Evolutionary conservation across 768 basidiomycete species (phyloP).

Genomic region (Lactifluus volemus): DNA sequence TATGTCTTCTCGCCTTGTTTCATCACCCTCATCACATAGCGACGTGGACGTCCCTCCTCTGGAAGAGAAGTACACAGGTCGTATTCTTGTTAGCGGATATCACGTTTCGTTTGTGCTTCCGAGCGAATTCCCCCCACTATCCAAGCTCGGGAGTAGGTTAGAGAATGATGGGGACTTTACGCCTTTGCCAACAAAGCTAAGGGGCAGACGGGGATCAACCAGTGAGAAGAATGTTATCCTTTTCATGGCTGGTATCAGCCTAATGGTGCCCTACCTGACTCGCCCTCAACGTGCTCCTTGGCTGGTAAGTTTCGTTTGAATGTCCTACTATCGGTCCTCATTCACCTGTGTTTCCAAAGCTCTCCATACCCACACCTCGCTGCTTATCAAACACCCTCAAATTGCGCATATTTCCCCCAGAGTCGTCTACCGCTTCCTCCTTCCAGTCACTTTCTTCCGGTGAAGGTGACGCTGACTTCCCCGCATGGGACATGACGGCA

Average conservation of each 20-base stretch:
- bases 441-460: no score
- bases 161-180: conserved; percentile 13
- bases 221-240: conserved; percentile 53
- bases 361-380: conserved; percentile 30
- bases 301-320: conserved; percentile 37
- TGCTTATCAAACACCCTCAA: conserved; percentile 60
- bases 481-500: conserved; percentile 55
- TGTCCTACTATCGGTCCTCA: background rate
- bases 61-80: conserved; percentile 63
- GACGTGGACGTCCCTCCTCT: conserved; percentile 33
- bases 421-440: no score
- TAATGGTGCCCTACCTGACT: conserved; percentile 62
- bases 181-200: conserved; percentile 12
- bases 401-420: conserved; percentile 55
- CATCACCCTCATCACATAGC: conserved; percentile 28
- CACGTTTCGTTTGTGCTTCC: conserved; percentile 70
- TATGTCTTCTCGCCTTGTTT: conserved; percentile 29
- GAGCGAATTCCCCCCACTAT: conserved; percentile 41
- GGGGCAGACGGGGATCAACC: conserved; percentile 42
- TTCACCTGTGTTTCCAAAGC: conserved; percentile 31
- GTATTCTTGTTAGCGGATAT: conserved; percentile 69
- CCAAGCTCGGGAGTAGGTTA: conserved; percentile 16
- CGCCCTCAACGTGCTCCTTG: conserved; percentile 68
- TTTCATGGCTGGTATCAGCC: conserved; percentile 75
- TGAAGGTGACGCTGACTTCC: conserved; percentile 39